phyloP scores from a whole-genome alignment of 805 yeast genomes.

The Kluyveromyces siamensis region DNA sequence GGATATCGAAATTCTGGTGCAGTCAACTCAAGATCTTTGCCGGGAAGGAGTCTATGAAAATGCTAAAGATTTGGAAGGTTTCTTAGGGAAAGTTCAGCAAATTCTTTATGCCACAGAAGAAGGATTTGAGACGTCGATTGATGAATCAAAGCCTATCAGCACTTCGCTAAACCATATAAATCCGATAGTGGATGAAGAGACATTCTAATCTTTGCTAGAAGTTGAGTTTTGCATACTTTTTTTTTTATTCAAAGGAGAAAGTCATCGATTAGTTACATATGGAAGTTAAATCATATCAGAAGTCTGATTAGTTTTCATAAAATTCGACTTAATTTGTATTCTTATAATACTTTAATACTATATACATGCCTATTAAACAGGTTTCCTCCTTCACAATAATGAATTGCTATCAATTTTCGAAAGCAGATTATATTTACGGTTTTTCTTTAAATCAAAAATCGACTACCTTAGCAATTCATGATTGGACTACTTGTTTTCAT shows the following conservation, averaged over 20 bases:
- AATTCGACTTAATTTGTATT: neutral
- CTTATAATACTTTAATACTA: neutral
- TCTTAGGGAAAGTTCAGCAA: slow-evolving; percentile 57
- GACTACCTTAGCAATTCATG: neutral
- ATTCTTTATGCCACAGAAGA: slow-evolving; percentile 76
- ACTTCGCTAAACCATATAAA: slow-evolving; percentile 5
- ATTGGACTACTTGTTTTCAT: neutral
- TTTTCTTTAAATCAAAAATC: neutral
- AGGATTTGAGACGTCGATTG: slow-evolving; percentile 59
- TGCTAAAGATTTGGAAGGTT: slow-evolving; percentile 30
- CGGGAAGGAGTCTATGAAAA: slow-evolving; percentile 32
- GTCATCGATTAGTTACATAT: slow-evolving; percentile 1
- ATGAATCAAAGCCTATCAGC: slow-evolving; percentile 12
- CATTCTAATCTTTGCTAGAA: slow-evolving; percentile 13
- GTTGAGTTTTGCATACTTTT: slow-evolving; percentile 1
- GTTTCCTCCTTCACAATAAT: neutral
- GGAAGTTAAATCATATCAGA: neutral
- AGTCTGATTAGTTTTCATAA: neutral
- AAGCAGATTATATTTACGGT: neutral
- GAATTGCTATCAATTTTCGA: neutral
- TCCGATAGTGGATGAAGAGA: slow-evolving; percentile 27
- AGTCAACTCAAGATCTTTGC: slow-evolving; percentile 48
- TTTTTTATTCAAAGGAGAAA: slow-evolving; percentile 2
- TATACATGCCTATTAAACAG: neutral
- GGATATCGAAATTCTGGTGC: slow-evolving; percentile 76